Evolutionary conservation across 129 eudicot genomes (phyloP).

Genomic region (Tanacetum coccineum): DNA sequence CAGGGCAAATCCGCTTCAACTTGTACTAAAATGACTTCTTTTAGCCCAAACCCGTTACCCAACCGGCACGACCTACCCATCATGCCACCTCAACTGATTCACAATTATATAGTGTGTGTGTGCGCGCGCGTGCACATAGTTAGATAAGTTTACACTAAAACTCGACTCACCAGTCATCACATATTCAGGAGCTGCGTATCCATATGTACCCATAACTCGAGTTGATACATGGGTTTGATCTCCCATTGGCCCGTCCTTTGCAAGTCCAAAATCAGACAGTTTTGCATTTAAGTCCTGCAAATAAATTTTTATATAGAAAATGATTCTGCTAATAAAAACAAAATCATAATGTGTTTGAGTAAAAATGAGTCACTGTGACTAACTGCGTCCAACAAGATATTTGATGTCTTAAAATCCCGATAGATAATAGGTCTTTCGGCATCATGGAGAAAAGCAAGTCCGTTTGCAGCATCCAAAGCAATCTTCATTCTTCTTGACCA

Average conservation of each 20-base stretch:
- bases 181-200: slow-evolving; percentile 98
- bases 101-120: no score
- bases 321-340: neutral
- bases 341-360: neutral
- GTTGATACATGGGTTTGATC: slow-evolving; percentile 94
- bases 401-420: slow-evolving; percentile 93
- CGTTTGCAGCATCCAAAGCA: slow-evolving; percentile 92
- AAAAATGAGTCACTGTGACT: slow-evolving; percentile 26
- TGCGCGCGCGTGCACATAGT: no score
- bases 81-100: no score
- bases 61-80: no score
- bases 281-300: slow-evolving; percentile 86
- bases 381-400: slow-evolving; percentile 87
- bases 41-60: no score
- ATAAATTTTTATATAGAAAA: slow-evolving; percentile 5
- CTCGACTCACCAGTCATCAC: slow-evolving; percentile 68
- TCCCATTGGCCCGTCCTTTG: slow-evolving; percentile 93
- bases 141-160: slow-evolving; percentile 5
- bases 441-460: slow-evolving; percentile 95
- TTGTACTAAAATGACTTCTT: no score
- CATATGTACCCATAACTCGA: slow-evolving; percentile 90
- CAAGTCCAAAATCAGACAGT: slow-evolving; percentile 96
- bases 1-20: no score
- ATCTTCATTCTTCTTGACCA: slow-evolving; percentile 90
- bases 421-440: slow-evolving; percentile 79